Evolutionary conservation across 352 stramenopile genomes (phyloP), one percentile per base, ranked within the genome.

Genomic region (Globisporangium carolinianum): DNA sequence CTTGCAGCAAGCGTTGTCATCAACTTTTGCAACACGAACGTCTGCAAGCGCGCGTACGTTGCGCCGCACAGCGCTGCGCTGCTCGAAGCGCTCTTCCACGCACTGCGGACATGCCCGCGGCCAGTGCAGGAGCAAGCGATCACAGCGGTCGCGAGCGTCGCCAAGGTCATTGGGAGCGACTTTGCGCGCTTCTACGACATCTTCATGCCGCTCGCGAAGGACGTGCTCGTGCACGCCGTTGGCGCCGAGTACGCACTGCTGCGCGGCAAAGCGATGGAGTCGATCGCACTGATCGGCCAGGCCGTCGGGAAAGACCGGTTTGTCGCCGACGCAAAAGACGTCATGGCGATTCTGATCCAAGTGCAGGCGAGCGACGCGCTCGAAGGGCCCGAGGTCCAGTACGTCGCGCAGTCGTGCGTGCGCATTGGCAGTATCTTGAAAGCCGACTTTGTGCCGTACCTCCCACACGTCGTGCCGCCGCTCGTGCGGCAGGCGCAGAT

Each of bases 61-160:
- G 54, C 61, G 57, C 72, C 73, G 57, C 75, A 92, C 73, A 66
- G 67, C 18, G 73, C 89, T 63, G 66, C 77, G 49, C 62, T 95
- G 51, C 74, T 95, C 5, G 77, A 90, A 51, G 75, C 81, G 59
- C 73, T 95, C 2, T 95, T 95, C 69, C 75, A 92, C 55, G 73
- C 80, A 8, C 75, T 95, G 53, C 83, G 83, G 18, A 74, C 67
- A 59, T 87, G 76, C 49, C 83, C 85, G 47, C 83, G 82, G 24
- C 83, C 91, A 66, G 85, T 95, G 36, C 83, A 95, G 71, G 85
- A 95, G 62, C 85, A 95, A 61, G 78, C 85, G 12, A 93, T 95
- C 66, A 95, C 85, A 39, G 85, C 85, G 47, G 79, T 95, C 37
- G 85, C 83, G 35, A 92, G 80, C 55, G 76, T 95, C 18, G 85